Percentiles rank a stretch among this genome's conserved stretches.
phyloP scores from a whole-genome alignment of 2,329 filamentous ascomycete genomes.

The Tricladium varicosporioides region DNA sequence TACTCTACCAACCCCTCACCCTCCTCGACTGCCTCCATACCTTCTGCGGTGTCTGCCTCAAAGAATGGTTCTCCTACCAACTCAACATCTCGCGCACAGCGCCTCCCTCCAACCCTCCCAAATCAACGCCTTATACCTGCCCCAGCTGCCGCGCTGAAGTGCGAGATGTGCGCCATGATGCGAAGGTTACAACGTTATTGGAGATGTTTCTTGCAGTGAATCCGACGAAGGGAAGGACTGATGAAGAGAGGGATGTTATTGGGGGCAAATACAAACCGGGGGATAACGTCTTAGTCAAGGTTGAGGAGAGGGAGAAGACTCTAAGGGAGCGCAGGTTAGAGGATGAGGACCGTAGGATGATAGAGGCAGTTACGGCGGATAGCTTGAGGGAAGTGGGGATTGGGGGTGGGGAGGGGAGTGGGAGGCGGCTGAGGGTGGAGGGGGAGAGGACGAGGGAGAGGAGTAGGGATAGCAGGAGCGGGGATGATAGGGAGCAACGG shows the following conservation, averaged over 20 bases:
- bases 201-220: conserved; percentile 85
- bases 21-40: conserved; percentile 93
- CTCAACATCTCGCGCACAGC: conserved; percentile 21
- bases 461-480: conserved; percentile 27
- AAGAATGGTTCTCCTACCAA: conserved; percentile 92
- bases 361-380: conserved; percentile 30
- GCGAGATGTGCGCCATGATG: conserved; percentile 84
- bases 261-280: conserved; percentile 74
- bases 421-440: conserved; percentile 30
- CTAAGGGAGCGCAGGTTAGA: conserved; percentile 53
- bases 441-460: conserved; percentile 33
- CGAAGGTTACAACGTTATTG: conserved; percentile 82
- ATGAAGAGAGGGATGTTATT: conserved; percentile 74
- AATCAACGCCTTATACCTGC: conserved; percentile 67
- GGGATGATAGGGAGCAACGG: conserved; percentile 30
- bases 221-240: conserved; percentile 68
- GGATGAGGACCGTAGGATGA: conserved; percentile 31
- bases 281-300: conserved; percentile 72
- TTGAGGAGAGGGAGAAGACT: conserved; percentile 50
- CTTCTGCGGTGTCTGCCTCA: conserved; percentile 91
- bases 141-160: conserved; percentile 88
- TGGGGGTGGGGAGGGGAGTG: neutral
- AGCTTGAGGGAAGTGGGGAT: conserved; percentile 62
- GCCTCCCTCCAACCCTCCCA: conserved; percentile 26
- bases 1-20: conserved; percentile 86